These are phyloP conservation scores for Nemania diffusa DNA, from an alignment of 2,329 filamentous ascomycete species.

Conservation along the genomic window DNA sequence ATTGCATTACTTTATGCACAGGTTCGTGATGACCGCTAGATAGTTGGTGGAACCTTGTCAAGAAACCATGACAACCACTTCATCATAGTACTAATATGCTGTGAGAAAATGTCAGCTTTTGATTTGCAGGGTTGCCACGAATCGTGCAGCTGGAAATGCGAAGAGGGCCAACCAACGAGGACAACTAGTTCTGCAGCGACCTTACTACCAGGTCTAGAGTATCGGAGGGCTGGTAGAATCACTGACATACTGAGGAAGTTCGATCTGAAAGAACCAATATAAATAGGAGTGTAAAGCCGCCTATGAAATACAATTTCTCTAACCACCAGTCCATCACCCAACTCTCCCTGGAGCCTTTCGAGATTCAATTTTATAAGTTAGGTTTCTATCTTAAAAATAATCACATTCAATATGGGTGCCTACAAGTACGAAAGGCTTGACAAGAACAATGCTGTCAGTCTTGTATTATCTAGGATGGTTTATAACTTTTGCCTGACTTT, in stretches of 20 bases:
- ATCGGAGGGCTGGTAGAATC: not conserved
- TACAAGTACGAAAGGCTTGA: slow-evolving; percentile 51
- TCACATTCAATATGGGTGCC: slow-evolving; percentile 22
- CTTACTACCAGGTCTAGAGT: not conserved
- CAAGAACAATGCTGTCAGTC: slow-evolving; percentile 48
- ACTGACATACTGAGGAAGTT: not conserved
- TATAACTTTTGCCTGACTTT: slow-evolving; percentile 43
- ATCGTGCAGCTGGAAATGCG: not conserved
- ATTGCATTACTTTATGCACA: not conserved
- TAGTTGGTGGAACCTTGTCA: not conserved
- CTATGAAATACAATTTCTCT: not conserved
- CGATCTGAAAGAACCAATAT: slow-evolving; percentile 12
- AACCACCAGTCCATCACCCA: not conserved
- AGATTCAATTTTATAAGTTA: not conserved
- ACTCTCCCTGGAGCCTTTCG: not conserved
- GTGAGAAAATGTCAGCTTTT: not conserved
- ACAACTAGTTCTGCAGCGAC: not conserved
- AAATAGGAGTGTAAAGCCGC: slow-evolving; percentile 11
- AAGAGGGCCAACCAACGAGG: not conserved
- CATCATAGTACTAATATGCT: not conserved
- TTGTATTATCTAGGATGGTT: not conserved
- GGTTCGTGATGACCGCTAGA: not conserved
- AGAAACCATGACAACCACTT: not conserved
- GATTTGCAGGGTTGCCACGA: not conserved
- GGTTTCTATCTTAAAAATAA: not conserved